These are phyloP conservation scores for Neurospora sp. DNA, from an alignment of 495 filamentous ascomycete genomes.

Conservation along the genomic window DNA sequence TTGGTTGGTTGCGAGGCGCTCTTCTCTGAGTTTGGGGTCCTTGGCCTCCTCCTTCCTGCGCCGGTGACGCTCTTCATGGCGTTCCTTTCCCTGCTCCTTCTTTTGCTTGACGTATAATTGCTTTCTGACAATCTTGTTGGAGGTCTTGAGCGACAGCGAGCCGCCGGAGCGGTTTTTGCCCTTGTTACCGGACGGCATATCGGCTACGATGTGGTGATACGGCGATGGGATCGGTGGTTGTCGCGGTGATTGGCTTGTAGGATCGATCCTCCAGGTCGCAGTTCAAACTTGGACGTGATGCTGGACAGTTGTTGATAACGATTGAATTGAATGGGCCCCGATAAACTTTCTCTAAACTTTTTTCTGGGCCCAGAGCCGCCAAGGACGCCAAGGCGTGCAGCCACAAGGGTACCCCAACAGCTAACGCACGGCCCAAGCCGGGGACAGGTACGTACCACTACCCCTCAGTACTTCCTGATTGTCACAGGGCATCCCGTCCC, in stretches of 20 bases:
- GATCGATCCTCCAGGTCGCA: not conserved
- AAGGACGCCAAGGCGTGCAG: not conserved
- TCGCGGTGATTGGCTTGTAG: not conserved
- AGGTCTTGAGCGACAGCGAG: conserved; percentile 20
- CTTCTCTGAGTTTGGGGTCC: conserved; percentile 63
- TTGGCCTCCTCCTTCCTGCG: conserved; percentile 75
- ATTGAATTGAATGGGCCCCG: not conserved
- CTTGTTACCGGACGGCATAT: not conserved
- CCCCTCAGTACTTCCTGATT: not conserved
- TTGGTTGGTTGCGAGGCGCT: conserved; percentile 65
- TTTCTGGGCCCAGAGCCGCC: not conserved
- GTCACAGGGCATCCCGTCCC: not conserved
- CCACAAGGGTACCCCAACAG: not conserved
- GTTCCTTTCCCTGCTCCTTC: conserved; percentile 55
- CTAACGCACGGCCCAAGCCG: not conserved
- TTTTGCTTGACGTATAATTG: conserved; percentile 69
- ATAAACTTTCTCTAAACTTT: not conserved
- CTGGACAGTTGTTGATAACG: not conserved
- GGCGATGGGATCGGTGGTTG: not conserved
- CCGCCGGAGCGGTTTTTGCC: conserved; percentile 6
- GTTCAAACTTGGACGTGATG: not conserved
- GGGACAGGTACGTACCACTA: not conserved
- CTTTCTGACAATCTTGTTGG: conserved; percentile 69
- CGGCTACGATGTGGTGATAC: not conserved
- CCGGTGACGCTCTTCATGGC: conserved; percentile 65